Base-by-base conservation (phyloP, 495 filamentous ascomycete species). In the Polyplosphaeria fusca region DNA sequence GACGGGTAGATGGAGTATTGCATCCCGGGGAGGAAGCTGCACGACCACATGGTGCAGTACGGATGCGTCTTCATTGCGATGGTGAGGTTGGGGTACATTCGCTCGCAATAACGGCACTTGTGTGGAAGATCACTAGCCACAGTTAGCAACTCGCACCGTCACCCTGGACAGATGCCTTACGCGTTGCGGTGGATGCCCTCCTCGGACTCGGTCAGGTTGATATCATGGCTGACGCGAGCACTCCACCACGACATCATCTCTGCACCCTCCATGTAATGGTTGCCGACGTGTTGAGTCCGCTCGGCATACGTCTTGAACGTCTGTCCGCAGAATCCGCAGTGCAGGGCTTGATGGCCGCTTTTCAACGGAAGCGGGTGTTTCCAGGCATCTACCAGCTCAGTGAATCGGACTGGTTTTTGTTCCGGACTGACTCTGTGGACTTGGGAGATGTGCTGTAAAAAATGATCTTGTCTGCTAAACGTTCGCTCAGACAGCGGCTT, bases 241-340 rank as follows among this genome's bases (percentile, higher is more conserved):
- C 13, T 43, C 58, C 58, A 61, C 58, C 58, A 61, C 20, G 58
- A 61, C 50, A 61, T 61, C 58, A 61, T 61, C 18, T 61, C 58
- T 5, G 51, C 37, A 14, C 58, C 58, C 5, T 43, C 20, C 37
- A 61, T 28, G 25, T 55, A 61, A 41, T 61, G 58, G 18, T 20
- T 35, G 26, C 41, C 26, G 0, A 61, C 58, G 18, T 61, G 58
- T 23, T 61, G 37, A 14, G 50, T 61, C 1, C 58, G 50, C 24
- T 61, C 58, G 12, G 20, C 39, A 30, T 61, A 61, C 7, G 50
- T 44, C 12, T 14, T 9, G 26, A 61, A 61, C 1, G 37, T 51
- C 13, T 32, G 18, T 3, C 58, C 58, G 28, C 58, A 61, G 23
- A 61, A 61, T 19, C 58, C 58, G 46, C 58, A 61, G 20, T 61